Evolutionary conservation across 2,329 filamentous ascomycete species (phyloP).

Genomic region (Colletotrichum eleusines): DNA sequence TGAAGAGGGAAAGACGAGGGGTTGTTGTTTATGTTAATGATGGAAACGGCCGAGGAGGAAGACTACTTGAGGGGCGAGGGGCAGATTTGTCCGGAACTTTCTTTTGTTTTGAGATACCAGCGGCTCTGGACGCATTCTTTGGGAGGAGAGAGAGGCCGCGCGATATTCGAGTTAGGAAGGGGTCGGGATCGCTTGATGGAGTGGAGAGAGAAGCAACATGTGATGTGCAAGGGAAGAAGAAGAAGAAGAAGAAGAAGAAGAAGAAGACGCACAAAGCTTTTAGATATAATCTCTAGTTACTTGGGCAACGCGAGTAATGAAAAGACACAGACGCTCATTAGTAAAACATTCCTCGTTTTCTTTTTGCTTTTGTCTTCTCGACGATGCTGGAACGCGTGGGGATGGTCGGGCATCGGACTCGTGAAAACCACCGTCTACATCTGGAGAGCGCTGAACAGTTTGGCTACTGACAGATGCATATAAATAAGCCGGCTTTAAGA

Average conservation of each 20-base stretch:
- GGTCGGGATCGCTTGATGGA: no score
- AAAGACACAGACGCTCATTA: not conserved
- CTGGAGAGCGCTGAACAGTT: no score
- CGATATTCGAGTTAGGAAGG: not conserved
- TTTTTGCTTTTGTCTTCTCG: no score
- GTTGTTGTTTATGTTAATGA: not conserved
- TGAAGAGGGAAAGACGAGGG: not conserved
- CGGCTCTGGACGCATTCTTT: not conserved
- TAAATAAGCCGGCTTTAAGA: not conserved
- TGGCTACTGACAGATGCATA: not conserved
- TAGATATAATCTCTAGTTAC: not conserved
- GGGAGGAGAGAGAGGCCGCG: no score
- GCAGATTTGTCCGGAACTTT: not conserved
- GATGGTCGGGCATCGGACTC: no score
- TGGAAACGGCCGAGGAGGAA: not conserved
- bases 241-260: no score
- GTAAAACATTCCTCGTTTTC: no score
- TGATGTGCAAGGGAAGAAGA: not conserved
- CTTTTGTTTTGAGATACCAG: slow-evolving; percentile 19
- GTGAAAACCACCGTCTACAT: no score
- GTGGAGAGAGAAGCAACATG: not conserved
- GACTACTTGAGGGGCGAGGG: no score
- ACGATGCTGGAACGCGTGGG: no score
- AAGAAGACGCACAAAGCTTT: not conserved
- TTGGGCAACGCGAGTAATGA: not conserved